phyloP scores from a whole-genome alignment of 1,284 basidiomycete species.

The Trametes polyzona region DNA sequence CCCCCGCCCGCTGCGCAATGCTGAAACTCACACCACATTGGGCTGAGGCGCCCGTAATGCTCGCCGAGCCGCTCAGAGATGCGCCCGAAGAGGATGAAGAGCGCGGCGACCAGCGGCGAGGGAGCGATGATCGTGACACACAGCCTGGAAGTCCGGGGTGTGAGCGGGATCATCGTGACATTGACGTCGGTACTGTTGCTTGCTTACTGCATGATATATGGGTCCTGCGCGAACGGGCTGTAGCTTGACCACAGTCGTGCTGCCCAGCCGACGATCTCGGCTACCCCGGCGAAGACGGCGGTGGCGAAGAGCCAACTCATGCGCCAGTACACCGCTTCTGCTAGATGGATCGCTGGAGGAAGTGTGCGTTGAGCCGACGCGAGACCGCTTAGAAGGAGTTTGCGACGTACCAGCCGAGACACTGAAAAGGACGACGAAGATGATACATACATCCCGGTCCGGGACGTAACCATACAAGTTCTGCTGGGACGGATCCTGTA shows the following conservation, averaged over 20 bases:
- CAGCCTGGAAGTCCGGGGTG: constrained; percentile 33
- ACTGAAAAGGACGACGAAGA: constrained; percentile 19
- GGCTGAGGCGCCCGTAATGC: constrained; percentile 34
- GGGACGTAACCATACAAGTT: constrained; percentile 16
- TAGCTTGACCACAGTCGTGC: constrained; percentile 39
- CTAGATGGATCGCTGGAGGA: constrained; percentile 1
- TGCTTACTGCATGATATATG: constrained; percentile 38
- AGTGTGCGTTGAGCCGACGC: not conserved
- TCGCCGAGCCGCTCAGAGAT: constrained; percentile 45
- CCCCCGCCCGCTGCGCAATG: not conserved
- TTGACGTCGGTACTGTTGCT: constrained; percentile 39
- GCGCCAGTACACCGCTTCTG: constrained; percentile 3
- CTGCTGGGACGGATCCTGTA: not conserved
- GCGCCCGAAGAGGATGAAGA: constrained; percentile 51
- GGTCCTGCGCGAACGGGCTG: constrained; percentile 22
- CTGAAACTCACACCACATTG: constrained; percentile 42
- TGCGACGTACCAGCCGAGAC: constrained; percentile 16
- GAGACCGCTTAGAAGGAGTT: not conserved
- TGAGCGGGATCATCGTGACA: constrained; percentile 30
- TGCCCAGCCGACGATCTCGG: constrained; percentile 57
- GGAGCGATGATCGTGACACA: constrained; percentile 46
- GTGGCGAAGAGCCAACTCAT: constrained; percentile 14
- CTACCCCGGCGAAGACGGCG: constrained; percentile 12
- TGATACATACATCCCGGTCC: constrained; percentile 12
- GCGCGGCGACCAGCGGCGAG: constrained; percentile 50